phyloP scores from a whole-genome alignment of 2,329 filamentous ascomycete species.

The Claviceps capensis region DNA sequence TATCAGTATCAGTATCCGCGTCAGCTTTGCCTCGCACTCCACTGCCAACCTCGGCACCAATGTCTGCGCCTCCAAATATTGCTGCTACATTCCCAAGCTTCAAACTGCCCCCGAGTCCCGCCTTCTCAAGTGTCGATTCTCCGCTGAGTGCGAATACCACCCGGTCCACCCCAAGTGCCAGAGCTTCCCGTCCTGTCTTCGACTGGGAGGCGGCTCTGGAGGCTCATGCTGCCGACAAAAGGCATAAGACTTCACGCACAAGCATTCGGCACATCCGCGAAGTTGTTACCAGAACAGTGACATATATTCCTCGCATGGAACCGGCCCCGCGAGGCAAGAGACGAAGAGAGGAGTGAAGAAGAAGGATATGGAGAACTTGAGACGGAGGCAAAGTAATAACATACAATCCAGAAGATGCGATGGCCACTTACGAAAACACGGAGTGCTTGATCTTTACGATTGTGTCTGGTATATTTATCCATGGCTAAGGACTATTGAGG shows the following conservation, averaged over 20 bases:
- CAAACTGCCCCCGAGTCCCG: slow-evolving; percentile 64
- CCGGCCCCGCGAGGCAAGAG: slow-evolving; percentile 88
- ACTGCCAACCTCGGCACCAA: slow-evolving; percentile 35
- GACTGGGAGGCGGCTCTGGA: slow-evolving; percentile 67
- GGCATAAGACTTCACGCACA: slow-evolving; percentile 43
- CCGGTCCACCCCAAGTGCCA: slow-evolving; percentile 62
- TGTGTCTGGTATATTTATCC: slow-evolving; percentile 3
- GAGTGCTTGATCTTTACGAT: slow-evolving; percentile 4
- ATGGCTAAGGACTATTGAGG: not conserved
- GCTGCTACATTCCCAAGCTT: slow-evolving; percentile 50
- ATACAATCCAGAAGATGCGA: not conserved
- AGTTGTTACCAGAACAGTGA: slow-evolving; percentile 88
- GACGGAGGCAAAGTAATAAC: not conserved
- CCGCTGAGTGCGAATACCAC: slow-evolving; percentile 47
- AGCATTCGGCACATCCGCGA: slow-evolving; percentile 64
- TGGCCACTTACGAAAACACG: not conserved
- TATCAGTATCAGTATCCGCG: slow-evolving; percentile 20
- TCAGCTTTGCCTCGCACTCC: slow-evolving; percentile 33
- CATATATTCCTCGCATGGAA: slow-evolving; percentile 75
- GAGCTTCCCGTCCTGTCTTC: slow-evolving; percentile 53
- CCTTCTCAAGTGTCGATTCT: slow-evolving; percentile 53
- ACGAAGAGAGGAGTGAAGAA: slow-evolving; percentile 48
- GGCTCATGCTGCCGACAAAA: slow-evolving; percentile 47
- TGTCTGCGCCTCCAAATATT: slow-evolving; percentile 48
- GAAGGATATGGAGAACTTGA: too few species aligned